A percentile compares a stretch with the other conserved stretches of the same genome.
Evolutionary conservation across 1,284 basidiomycete genomes (phyloP).

Genomic region (Marasmius sp.): DNA sequence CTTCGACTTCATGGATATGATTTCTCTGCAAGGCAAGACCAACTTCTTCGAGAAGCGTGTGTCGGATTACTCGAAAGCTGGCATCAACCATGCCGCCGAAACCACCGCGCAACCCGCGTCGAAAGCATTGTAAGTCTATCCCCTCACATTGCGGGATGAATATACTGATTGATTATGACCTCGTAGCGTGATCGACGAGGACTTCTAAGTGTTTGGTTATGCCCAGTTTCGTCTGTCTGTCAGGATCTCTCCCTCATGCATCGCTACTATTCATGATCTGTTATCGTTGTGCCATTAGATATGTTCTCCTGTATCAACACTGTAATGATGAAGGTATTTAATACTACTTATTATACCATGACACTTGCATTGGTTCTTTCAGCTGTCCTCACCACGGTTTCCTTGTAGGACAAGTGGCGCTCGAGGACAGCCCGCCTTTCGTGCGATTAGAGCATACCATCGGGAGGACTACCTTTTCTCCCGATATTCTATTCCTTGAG

Average conservation of each 20-base stretch:
- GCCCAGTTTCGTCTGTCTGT: not conserved
- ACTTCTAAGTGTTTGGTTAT: not conserved
- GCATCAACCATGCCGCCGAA: conserved; percentile 27
- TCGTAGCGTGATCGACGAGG: not conserved
- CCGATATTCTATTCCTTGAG: too few relatives aligned
- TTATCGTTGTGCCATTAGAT: conserved; percentile 1
- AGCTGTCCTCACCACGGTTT: too few relatives aligned
- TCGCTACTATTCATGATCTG: not conserved
- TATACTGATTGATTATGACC: not conserved
- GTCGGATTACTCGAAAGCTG: conserved; percentile 70
- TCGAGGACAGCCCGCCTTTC: too few relatives aligned
- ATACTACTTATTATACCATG: not conserved
- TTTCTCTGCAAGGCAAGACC: conserved; percentile 84
- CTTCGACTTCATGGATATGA: conserved; percentile 94
- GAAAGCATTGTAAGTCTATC: not conserved
- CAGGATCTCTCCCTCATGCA: not conserved
- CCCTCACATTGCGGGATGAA: not conserved
- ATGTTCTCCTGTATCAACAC: not conserved
- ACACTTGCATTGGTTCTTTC: not conserved
- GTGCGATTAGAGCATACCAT: too few relatives aligned
- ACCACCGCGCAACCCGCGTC: not conserved
- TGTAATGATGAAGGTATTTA: not conserved
- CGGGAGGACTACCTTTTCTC: too few relatives aligned
- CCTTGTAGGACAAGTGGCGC: too few relatives aligned
- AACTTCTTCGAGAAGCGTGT: conserved; percentile 90